phyloP scores from a whole-genome alignment of 164 flowering plant species.

The grape (Vitis vinifera) region ASM3070453v1 NC_081822.1:12700501-12701000 shows the following conservation, averaged over 20 bases:
- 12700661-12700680: constrained; percentile 21
- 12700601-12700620: constrained; percentile 11
- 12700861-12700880: constrained; percentile 28
- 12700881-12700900: constrained; percentile 31
- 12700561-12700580: not conserved
- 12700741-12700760: not conserved
- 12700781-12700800: not conserved
- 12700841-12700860: constrained; percentile 38
- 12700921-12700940: constrained; percentile 25
- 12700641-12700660: constrained; percentile 24
- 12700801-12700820: constrained; percentile 32
- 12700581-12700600: constrained; percentile 4
- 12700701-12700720: too few relatives aligned
- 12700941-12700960: constrained; percentile 29
- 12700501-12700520: not conserved
- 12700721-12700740: too few relatives aligned
- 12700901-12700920: constrained; percentile 37
- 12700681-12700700: constrained; percentile 30
- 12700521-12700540: not conserved
- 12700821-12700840: constrained; percentile 39
- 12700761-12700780: not conserved
- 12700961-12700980: constrained; percentile 32
- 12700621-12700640: constrained; percentile 16
- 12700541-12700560: not conserved
- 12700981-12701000: constrained; percentile 22